A percentile compares a stretch with the other conserved stretches of the same genome.
These are phyloP conservation scores for Fomitopsis schrenkii DNA, from an alignment of 1,284 basidiomycete genomes.

Conservation along the genomic window DNA sequence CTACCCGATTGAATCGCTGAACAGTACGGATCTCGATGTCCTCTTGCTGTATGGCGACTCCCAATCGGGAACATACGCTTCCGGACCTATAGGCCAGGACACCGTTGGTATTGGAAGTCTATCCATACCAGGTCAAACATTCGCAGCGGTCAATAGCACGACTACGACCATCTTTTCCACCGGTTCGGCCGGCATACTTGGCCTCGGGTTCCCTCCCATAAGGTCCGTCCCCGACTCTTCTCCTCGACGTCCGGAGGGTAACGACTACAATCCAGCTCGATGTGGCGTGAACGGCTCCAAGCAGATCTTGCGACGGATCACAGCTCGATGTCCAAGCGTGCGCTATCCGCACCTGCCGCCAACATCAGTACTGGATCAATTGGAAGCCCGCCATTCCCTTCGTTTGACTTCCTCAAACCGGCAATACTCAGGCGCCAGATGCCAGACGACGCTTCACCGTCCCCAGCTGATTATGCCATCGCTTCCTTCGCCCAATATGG, in stretches of 20 bases:
- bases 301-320: constrained; percentile 8
- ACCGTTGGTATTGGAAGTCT: constrained; percentile 31
- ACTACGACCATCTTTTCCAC: constrained; percentile 32
- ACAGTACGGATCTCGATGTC: constrained; percentile 20
- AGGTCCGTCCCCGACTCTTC: constrained; percentile 16
- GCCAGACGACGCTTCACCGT: background rate
- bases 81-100: constrained; percentile 32
- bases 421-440: constrained; percentile 7
- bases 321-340: background rate
- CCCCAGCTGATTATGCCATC: constrained; percentile 15
- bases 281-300: constrained; percentile 22
- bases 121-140: constrained; percentile 25
- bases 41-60: constrained; percentile 34
- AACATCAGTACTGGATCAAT: background rate
- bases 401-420: constrained; percentile 15
- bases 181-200: constrained; percentile 34
- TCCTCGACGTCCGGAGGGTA: background rate
- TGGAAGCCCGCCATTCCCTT: constrained; percentile 10
- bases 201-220: constrained; percentile 33
- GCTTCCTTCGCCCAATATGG: constrained; percentile 25
- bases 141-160: constrained; percentile 32
- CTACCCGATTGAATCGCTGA: constrained; percentile 23
- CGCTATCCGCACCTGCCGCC: background rate
- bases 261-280: constrained; percentile 18
- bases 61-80: constrained; percentile 31